A percentile compares a stretch with the other conserved stretches of the same genome.
phyloP scores from a whole-genome alignment of 1,284 basidiomycete species.

The Melampsora americana region DNA sequence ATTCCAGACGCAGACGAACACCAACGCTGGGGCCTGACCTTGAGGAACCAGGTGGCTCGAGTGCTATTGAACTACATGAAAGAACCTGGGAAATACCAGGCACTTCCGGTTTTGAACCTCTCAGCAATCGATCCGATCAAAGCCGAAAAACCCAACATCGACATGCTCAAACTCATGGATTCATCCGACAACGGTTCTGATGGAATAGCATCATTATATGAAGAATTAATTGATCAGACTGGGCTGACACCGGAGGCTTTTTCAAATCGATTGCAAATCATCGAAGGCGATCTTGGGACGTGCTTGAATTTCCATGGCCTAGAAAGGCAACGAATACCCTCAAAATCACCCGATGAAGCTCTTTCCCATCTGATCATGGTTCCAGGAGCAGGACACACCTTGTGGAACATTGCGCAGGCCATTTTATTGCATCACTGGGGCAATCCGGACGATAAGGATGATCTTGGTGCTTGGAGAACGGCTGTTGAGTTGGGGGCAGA shows the following conservation, averaged over 20 bases:
- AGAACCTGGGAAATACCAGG: no score
- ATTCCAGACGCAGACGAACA: background rate
- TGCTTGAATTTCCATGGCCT: background rate
- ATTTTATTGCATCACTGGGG: no score
- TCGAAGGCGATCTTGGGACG: background rate
- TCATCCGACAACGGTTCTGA: constrained; percentile 4
- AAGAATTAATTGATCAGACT: background rate
- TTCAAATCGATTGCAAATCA: constrained; percentile 4
- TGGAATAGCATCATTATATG: background rate
- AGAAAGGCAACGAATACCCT: background rate
- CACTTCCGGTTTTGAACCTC: background rate
- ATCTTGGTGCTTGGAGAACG: no score
- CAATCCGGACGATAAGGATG: no score
- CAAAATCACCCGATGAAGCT: background rate
- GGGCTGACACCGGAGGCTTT: background rate
- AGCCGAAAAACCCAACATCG: background rate
- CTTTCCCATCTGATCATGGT: background rate
- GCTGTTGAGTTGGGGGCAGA: no score
- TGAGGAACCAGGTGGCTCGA: constrained; percentile 6
- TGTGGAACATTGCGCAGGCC: no score
- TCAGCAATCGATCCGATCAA: background rate
- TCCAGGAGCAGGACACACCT: background rate
- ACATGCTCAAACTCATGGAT: constrained; percentile 17
- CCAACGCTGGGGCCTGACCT: background rate
- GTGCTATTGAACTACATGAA: background rate